Percentiles rank a stretch among this genome's conserved stretches.
phyloP scores from a whole-genome alignment of 768 basidiomycete genomes.

The Leccinum longicurvipes region DNA sequence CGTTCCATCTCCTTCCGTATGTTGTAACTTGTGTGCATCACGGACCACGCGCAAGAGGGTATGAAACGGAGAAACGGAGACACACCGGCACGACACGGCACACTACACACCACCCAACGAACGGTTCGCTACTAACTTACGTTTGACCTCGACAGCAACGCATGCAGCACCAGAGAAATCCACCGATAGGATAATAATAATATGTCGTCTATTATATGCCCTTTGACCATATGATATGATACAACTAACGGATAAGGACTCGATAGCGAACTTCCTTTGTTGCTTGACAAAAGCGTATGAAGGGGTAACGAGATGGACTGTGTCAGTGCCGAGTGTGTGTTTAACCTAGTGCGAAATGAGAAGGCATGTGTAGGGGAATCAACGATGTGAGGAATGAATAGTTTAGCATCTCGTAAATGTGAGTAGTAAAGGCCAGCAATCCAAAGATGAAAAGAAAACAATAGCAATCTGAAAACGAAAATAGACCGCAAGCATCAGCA shows the following conservation, averaged over 20 bases:
- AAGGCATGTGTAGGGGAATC: slow-evolving; percentile 17
- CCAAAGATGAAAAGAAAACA: background rate
- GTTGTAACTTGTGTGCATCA: background rate
- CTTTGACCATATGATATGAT: slow-evolving; percentile 9
- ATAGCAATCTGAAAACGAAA: background rate
- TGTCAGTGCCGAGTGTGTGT: slow-evolving; percentile 1
- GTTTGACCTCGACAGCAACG: slow-evolving; percentile 3
- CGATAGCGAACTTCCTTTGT: slow-evolving; percentile 4
- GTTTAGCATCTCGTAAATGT: slow-evolving; percentile 6
- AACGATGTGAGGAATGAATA: slow-evolving; percentile 14
- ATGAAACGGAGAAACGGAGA: slow-evolving; percentile 6
- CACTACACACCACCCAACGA: background rate
- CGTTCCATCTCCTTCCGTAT: background rate
- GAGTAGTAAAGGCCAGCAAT: slow-evolving; percentile 9
- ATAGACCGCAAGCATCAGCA: background rate
- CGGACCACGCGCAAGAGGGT: background rate
- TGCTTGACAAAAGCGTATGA: background rate
- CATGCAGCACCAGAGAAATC: background rate
- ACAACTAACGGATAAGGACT: slow-evolving; percentile 13
- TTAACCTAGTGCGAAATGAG: slow-evolving; percentile 8
- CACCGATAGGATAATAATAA: background rate
- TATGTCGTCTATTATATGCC: slow-evolving; percentile 18
- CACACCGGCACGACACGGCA: background rate
- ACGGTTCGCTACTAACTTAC: background rate
- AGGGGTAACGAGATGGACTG: background rate